Base-by-base conservation (phyloP, 331 rosid species). In the Rhamnella rubrinervis region DNA sequence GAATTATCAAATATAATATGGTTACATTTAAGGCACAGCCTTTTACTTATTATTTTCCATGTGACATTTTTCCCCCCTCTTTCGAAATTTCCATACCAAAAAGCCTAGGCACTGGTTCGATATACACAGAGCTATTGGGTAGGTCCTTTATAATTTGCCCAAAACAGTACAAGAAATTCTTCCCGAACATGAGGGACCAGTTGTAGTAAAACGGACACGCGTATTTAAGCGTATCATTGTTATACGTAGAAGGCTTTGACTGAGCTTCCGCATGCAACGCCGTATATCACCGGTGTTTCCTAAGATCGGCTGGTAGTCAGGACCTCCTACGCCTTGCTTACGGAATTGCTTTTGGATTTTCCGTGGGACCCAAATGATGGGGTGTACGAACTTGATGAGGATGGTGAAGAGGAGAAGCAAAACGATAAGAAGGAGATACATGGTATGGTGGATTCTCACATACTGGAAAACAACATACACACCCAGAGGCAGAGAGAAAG, bases 151-250 rank as follows among this genome's bases (percentile, higher is more conserved):
- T 66, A 87, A 83, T 26, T 0, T 86, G 87, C 58, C 98, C 97
- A 55, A 88, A 88, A 97, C 90, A 90, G 76, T 79, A 83, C 0
- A 92, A 50, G 73, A 88, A 88, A 39, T 73, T 83, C 75, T 78
- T 88, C 70, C 96, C 96, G 64, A 86, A 86, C 93, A 66, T 26
- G 59, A 61, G 15, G 17, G 90, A 83, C 96, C 98, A 92, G 23
- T 18, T 59, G 63, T 77, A 62, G 84, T 86, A 86, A 61, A 83
- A 90, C 6, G 98, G 96, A 59, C 66, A 28, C 74, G 72, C 84
- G 7, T 83, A 71, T 23, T 60, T 66, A 25, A 85, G 67, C 52
- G 81, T 72, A 53, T 92, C 84, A 49, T 89, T 90, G 58, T 82
- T 58, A 14, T 77, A 79, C 58, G 58, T 46, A 9, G 11, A 25